phyloP scores from a whole-genome alignment of 1,284 basidiomycete genomes.

The Trametes hirsuta region DNA sequence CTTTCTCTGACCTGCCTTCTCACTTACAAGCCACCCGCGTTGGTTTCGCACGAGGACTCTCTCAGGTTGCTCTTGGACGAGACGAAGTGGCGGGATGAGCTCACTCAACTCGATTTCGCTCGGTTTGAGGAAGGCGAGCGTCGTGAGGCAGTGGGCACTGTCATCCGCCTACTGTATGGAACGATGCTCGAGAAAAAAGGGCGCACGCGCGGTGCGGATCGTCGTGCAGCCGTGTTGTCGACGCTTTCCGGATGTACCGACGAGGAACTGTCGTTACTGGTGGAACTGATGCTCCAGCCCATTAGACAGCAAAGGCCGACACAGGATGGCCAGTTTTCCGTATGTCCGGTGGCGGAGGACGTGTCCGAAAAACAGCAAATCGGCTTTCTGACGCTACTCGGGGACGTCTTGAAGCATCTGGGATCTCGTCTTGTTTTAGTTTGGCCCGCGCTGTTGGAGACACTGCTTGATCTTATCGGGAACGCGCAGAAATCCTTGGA shows the following conservation, averaged over 20 bases:
- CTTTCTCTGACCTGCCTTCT: slow-evolving; percentile 82
- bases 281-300: slow-evolving; percentile 91
- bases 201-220: slow-evolving; percentile 71
- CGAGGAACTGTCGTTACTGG: slow-evolving; percentile 77
- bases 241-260: slow-evolving; percentile 73
- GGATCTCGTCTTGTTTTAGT: slow-evolving; percentile 69
- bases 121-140: slow-evolving; percentile 70
- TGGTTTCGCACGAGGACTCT: slow-evolving; percentile 70
- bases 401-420: slow-evolving; percentile 80
- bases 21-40: slow-evolving; percentile 79
- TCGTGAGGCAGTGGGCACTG: slow-evolving; percentile 70
- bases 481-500: slow-evolving; percentile 65
- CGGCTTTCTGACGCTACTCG: slow-evolving; percentile 85
- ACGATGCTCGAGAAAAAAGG: slow-evolving; percentile 86
- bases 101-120: slow-evolving; percentile 73
- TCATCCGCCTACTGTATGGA: slow-evolving; percentile 87
- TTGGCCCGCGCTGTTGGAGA: slow-evolving; percentile 77
- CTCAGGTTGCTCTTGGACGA: slow-evolving; percentile 82
- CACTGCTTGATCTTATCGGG: slow-evolving; percentile 66
- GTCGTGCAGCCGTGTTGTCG: slow-evolving; percentile 78
- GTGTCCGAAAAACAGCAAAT: slow-evolving; percentile 73
- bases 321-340: slow-evolving; percentile 27
- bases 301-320: slow-evolving; percentile 47
- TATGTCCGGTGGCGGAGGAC: slow-evolving; percentile 31
- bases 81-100: slow-evolving; percentile 86